Percentiles rank a stretch among this genome's conserved stretches.
phyloP scores from a whole-genome alignment of 805 yeast species.

The Wickerhamiella sergipiensis region DNA sequence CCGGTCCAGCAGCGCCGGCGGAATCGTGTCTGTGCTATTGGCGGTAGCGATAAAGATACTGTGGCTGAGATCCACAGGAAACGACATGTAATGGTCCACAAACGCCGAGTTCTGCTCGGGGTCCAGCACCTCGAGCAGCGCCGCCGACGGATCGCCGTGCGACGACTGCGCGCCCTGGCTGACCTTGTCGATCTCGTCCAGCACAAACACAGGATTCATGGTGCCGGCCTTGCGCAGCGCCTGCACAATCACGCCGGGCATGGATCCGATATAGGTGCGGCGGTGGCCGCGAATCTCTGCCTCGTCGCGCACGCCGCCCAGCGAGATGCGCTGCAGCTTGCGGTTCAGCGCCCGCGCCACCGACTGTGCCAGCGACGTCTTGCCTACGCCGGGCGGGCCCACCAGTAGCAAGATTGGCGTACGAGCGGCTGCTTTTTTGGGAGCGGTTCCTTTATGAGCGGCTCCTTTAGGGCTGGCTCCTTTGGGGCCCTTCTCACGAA shows the following conservation, averaged over 20 bases:
- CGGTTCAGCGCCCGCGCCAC: constrained; percentile 63
- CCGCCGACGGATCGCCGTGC: constrained; percentile 85
- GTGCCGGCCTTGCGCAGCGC: constrained; percentile 61
- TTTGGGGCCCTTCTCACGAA: neutral
- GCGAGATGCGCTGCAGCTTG: constrained; percentile 62
- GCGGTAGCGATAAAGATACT: constrained; percentile 79
- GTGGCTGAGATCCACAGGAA: constrained; percentile 73
- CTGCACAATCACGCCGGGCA: constrained; percentile 75
- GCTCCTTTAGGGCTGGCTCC: neutral
- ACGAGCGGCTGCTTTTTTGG: neutral
- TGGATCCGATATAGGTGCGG: constrained; percentile 82
- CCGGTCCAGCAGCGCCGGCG: constrained; percentile 68
- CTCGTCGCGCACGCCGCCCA: constrained; percentile 82
- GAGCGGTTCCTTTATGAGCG: neutral
- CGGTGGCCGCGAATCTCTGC: constrained; percentile 85
- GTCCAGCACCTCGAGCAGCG: constrained; percentile 73
- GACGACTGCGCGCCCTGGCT: constrained; percentile 36
- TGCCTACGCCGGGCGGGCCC: constrained; percentile 93
- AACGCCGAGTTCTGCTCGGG: constrained; percentile 76
- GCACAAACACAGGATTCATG: constrained; percentile 69
- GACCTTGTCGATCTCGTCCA: constrained; percentile 79
- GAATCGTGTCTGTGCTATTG: constrained; percentile 54
- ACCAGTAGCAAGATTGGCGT: constrained; percentile 69
- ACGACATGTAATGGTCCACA: constrained; percentile 72
- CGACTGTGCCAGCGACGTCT: constrained; percentile 74